Evolutionary conservation across 1,284 basidiomycete genomes (phyloP).

Genomic region (Heterobasidion occidentale): DNA sequence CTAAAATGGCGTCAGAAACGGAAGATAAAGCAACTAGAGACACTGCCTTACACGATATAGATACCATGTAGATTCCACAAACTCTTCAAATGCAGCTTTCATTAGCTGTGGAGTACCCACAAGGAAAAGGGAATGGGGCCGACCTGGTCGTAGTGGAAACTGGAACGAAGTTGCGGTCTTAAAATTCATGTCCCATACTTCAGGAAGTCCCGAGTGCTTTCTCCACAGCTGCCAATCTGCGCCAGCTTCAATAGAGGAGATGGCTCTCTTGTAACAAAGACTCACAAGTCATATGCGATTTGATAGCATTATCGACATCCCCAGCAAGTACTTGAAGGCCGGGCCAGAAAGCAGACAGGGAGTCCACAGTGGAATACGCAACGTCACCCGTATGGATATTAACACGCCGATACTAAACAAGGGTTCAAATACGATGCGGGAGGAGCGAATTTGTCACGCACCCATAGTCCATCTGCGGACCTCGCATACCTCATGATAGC

Average conservation of each 20-base stretch:
- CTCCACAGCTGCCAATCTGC: constrained; percentile 89
- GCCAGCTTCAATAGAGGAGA: constrained; percentile 2
- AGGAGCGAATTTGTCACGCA: constrained; percentile 24
- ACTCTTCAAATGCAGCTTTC: constrained; percentile 40
- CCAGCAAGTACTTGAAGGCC: constrained; percentile 85
- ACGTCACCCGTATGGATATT: constrained; percentile 71
- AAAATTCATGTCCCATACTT: constrained; percentile 79
- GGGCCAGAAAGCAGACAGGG: constrained; percentile 83
- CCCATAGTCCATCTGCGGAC: constrained; percentile 82
- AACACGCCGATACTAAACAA: constrained; percentile 65
- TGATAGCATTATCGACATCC: constrained; percentile 84
- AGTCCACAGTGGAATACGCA: constrained; percentile 69
- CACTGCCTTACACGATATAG: constrained; percentile 70
- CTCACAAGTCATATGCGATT: constrained; percentile 73
- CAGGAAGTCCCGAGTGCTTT: constrained; percentile 77
- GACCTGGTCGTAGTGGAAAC: constrained; percentile 79
- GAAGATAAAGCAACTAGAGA: background rate
- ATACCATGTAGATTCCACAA: constrained; percentile 92
- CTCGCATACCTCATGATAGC: constrained; percentile 83
- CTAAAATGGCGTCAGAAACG: constrained; percentile 29
- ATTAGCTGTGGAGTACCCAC: background rate
- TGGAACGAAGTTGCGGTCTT: constrained; percentile 70
- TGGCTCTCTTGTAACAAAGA: background rate
- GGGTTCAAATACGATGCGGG: too few species aligned
- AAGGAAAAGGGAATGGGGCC: background rate